Base-by-base conservation (phyloP, 2,329 filamentous ascomycete species). In the Fusarium robinianum region DNA sequence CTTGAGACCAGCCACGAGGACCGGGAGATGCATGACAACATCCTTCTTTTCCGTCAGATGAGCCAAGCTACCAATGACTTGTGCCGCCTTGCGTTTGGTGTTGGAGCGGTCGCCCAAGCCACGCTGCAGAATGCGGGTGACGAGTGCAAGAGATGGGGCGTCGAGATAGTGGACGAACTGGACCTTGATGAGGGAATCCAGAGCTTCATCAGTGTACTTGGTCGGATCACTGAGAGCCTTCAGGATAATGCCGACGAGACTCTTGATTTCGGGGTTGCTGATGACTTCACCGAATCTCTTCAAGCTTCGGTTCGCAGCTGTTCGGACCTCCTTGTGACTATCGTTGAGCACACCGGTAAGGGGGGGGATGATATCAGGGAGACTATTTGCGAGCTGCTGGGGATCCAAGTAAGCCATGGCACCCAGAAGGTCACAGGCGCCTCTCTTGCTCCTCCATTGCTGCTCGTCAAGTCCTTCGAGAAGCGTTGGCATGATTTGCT, bases 211-310 rank as follows among this genome's bases (percentile, higher is more conserved):
- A 0, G 95, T 99, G 71, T 96, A 90, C 66, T 94, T 97, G 1
- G 92, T 99, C 2, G 94, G 91, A 66, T 99, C 94, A 62, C 94
- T 99, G 47, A 99, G 81, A 51, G 94, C 95, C 71, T 96, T 97
- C 58, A 99, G 84, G 22, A 99, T 80, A 43, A 96, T 87, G 60
- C 87, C 85, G 46, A 97, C 92, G 10, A 97, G 78, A 53, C 85
- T 82, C 79, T 96, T 96, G 64, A 99, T 89, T 70, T 99, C 94
- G 4, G 94, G 94, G 67, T 99, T 99, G 68, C 80, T 95, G 67
- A 99, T 99, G 57, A 99, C 95, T 68, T 99, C 95, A 55, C 95
- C 94, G 66, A 99, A 99, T 43, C 94, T 87, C 73, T 99, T 95
- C 72, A 99, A 77, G 72, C 90, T 96, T 70, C 92, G 85, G 70